Evolutionary conservation across 2,329 filamentous ascomycete species (phyloP), one percentile per base, ranked within the genome.

Genomic region (Triangularia verruculosa): DNA sequence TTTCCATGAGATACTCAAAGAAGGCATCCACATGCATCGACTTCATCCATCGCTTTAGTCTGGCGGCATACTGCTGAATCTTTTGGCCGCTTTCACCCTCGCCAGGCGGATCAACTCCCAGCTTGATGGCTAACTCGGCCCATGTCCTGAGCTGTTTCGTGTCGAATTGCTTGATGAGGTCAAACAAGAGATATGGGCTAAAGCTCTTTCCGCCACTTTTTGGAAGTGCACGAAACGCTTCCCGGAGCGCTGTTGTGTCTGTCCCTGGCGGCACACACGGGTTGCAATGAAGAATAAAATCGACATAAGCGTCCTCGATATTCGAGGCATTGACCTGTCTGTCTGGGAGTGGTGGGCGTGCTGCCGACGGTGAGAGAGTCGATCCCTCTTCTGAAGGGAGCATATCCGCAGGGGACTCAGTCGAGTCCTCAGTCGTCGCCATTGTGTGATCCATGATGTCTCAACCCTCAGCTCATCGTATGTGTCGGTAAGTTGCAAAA

Each of bases 1-100:
- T 92, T 57, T 87, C 86, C 66, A 94, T 82, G 20, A 96, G 85
- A 74, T 92, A 97, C 74, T 96, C 92, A 72, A 97, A 97, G 74
- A 97, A 97, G 11, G 92, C 91, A 80, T 96, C 92, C 59, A 97
- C 87, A 74, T 97, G 93, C 90, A 96, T 94, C 4, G 93, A 93
- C 74, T 92, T 92, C 91, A 97, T 95, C 93, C 93, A 97, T 73
- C 94, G 89, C 91, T 91, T 97, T 63, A 97, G 79, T 64, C 93
- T 86, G 55, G 97, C 93, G 52, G 92, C 92, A 79, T 97, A 97
- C 75, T 97, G 93, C 74, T 96, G 92, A 63, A 97, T 90, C 75
- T 97, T 97, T 74, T 97, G 94, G 1, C 90, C 88, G 74, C 92
- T 96, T 78, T 96, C 90, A 25, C 92, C 91, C 63, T 94, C 95